phyloP scores from a whole-genome alignment of 306 rosid species.

The Astragalus membranaceus region DNA sequence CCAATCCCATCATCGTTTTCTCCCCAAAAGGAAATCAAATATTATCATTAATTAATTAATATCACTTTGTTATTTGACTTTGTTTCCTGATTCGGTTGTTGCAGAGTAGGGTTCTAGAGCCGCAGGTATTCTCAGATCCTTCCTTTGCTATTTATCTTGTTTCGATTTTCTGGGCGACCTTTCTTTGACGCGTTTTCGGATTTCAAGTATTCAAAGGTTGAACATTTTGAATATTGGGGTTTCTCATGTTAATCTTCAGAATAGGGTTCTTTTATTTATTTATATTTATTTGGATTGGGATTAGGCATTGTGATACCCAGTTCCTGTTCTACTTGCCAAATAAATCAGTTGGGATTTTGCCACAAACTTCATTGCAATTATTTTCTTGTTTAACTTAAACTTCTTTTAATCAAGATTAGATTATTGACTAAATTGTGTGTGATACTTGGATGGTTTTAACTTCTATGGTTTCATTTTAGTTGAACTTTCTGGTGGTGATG shows the following conservation, averaged over 20 bases:
- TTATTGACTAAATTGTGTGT: background rate
- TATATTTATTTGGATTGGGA: background rate
- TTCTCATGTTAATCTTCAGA: background rate
- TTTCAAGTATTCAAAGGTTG: background rate
- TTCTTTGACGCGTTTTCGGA: background rate
- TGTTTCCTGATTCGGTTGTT: conserved; percentile 14
- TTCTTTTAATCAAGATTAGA: background rate
- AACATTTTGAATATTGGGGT: background rate
- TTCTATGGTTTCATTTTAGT: conserved; percentile 8
- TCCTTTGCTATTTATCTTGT: background rate
- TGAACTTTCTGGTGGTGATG: conserved; percentile 15
- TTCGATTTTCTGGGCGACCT: background rate
- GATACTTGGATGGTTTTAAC: background rate
- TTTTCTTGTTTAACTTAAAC: background rate
- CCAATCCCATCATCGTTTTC: background rate
- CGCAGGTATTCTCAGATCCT: conserved; percentile 36
- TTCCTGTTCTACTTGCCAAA: background rate
- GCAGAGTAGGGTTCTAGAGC: background rate
- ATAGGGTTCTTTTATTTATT: background rate
- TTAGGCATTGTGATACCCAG: background rate
- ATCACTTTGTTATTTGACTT: background rate
- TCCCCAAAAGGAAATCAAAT: background rate
- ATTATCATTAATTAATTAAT: background rate
- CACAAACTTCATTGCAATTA: background rate
- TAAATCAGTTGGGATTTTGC: background rate